Base-by-base conservation (phyloP, 768 basidiomycete species). In the Amanita fuliginea region DNA sequence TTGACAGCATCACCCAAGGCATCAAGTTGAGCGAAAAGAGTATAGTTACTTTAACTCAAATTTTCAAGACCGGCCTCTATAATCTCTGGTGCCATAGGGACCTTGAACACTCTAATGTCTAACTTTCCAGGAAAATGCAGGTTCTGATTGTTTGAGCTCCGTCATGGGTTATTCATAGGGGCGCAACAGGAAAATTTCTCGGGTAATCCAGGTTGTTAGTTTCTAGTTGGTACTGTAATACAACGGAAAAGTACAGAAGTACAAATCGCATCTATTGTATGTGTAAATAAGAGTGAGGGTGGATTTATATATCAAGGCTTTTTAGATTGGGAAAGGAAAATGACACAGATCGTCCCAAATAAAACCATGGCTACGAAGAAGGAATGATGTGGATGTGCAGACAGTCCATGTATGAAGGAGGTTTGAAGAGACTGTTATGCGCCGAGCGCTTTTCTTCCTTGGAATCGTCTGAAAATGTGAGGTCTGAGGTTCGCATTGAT, bases 201-300 rank as follows among this genome's bases (percentile, higher is more conserved):
- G 32, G 10, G 32, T 32, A 32, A 32, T 32, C 32, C 11, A 32
- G 13, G 11, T 32, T 32, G 13, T 13, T 32, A 32, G 32, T 32
- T 32, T 32, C 32, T 32, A 32, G 30, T 32, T 11, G 32, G n/a
- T 26, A 40, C 47, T 24, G 16, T 48, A 41, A 36, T 48, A 48
- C 47, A 48, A 21, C 36, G 28, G 9, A 41, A 39, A 40, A 26
- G 33, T 39, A 47, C 24, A 48, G 28, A 32, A 24, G 28, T 46
- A 47, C 44, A 41, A 24, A 16, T 40, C 47, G 39, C 47, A 48
- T 48, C 47, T 48, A 48, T 48, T 48, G 47, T 48, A 48, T 48
- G 47, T 21, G 26, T 48, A 40, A 41, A 35, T 22, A 37, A 3
- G 37, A 41, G 18, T 35, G 47, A n/a, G n/a, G 18, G 28, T 41